Base-by-base conservation (phyloP, 768 basidiomycete genomes). In the Xanthoconium stramineum region DNA sequence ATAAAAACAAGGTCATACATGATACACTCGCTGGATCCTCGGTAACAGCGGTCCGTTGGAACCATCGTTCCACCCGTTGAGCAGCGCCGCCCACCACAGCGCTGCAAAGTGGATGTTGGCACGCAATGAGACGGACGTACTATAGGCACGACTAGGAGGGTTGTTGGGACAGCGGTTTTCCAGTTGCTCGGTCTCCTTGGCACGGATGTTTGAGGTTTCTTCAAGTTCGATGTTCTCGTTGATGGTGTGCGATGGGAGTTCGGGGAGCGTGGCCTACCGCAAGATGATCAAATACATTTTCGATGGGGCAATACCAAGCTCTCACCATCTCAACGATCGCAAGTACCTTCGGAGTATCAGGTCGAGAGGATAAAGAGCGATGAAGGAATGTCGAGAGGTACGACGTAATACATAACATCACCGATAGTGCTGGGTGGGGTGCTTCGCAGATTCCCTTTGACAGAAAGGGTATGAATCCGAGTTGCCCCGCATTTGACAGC, bases 31-130 rank as follows among this genome's bases (percentile, higher is more conserved):
- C 36, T 58, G 59, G 7, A 60, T 53, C 33, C 47, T 52, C 3
- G 56, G 59, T 10, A 60, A 46, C 33, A 57, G 28, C 6, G 56
- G 48, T 19, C 59, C 52, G 11, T 32, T 60, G n/a, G 52, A 46
- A 20, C 43, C 56, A 13, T 60, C 59, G 24, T 53, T 60, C 59
- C 59, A 60, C 29, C 59, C 59, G 3, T 36, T 38, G 0, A 59
- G 50, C 30, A 39, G 2, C 7, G 50, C 14, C 3, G 50, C 30
- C 58, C 56, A 60, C 44, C 46, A 61, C n/a, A 58, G 33, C 2
- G 51, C 38, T n/a, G 46, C 40, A 32, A 51, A 58, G 32, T 59
- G 53, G 14, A 61, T 33, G 36, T 60, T 50, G 42, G 47, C 38
- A 17, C 52, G 49, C 6, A 46, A 47, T 12, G 32, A 59, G 33